Evolutionary conservation across 2,329 filamentous ascomycete species (phyloP), one percentile per base, ranked within the genome.

Genomic region (Aspergillus candidus): DNA sequence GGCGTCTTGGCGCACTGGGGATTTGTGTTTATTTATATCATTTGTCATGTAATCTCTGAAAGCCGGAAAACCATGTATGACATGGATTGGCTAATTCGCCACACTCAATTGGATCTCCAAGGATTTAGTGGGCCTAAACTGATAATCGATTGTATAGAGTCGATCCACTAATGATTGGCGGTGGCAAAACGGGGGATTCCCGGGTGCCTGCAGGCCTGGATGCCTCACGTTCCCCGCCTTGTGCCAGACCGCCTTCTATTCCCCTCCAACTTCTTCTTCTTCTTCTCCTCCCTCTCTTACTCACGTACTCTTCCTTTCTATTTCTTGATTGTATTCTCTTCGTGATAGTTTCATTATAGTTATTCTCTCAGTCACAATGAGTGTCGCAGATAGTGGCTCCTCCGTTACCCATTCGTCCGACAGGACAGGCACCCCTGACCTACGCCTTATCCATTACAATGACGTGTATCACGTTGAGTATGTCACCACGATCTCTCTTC

Each of bases 391-490:
- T 10, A 63, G 60, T 47, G 67, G 67, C 37, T 49, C 62, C 12
- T 63, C 68, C 47, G 63, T 72, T 50, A 73, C 66, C 18, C 65
- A 70, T 54, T 62, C 69, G 22, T 67, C 68, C 52, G 65, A 65
- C 35, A 64, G 70, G 29, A 62, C 62, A 43, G 69, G 69, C 35
- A 63, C 73, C 34, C 86, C 88, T 35, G 84, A 88, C 62, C 70
- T 95, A 40, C 82, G 89, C n/a, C 68, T 95, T 43, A 64, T 94
- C 29, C 90, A 95, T 70, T 95, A 85, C 74, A 95, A 95, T 67
- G 89, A 96, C 68, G 89, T 95, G 48, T 95, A 95, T 66, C 90
- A 95, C 58, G 79, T 95, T 42, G 88, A 94, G 66, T 72, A 65
- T 48, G 61, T 55, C 30, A 17, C 30, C 4, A 14, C 22, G 30